These are phyloP conservation scores for Angomonas desouzai DNA, from an alignment of 208 protist species.

Conservation along the genomic window DNA sequence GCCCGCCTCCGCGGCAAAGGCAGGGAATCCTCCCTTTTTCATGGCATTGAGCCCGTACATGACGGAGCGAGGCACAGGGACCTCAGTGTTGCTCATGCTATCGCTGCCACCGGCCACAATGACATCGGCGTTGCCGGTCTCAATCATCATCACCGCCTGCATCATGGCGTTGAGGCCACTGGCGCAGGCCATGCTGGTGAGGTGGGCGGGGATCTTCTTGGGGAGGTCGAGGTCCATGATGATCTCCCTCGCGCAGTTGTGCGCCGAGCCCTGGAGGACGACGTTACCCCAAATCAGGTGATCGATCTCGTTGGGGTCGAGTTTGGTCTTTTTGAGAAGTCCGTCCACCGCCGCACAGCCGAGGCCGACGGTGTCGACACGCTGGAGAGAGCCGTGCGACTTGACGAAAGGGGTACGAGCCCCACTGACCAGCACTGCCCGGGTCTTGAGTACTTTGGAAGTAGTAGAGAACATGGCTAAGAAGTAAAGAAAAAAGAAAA, in stretches of 20 bases:
- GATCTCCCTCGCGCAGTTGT: constrained; percentile 84
- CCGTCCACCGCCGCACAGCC: constrained; percentile 60
- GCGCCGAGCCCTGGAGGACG: constrained; percentile 65
- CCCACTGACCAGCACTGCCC: constrained; percentile 65
- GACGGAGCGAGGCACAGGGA: constrained; percentile 48
- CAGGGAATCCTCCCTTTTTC: constrained; percentile 42
- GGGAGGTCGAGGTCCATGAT: constrained; percentile 82
- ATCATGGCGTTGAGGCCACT: constrained; percentile 74
- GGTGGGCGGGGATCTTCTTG: constrained; percentile 54
- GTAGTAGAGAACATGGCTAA: background rate
- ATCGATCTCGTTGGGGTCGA: constrained; percentile 71
- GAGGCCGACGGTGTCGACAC: constrained; percentile 58
- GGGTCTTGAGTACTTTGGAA: constrained; percentile 16
- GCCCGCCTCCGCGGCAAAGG: constrained; percentile 63
- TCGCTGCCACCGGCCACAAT: constrained; percentile 87
- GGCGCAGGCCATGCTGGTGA: constrained; percentile 80
- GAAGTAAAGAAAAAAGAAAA: background rate
- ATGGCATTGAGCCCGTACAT: constrained; percentile 53
- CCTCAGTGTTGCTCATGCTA: constrained; percentile 70
- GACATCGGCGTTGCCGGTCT: constrained; percentile 65
- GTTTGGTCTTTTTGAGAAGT: constrained; percentile 57
- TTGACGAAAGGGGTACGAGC: constrained; percentile 73
- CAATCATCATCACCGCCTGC: constrained; percentile 73
- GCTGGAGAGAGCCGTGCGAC: constrained; percentile 62
- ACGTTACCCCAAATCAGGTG: constrained; percentile 90